A percentile compares a stretch with the other conserved stretches of the same genome.
These are phyloP conservation scores for Zygosaccharomyces sapae DNA, from an alignment of 1,139 yeast species.

Conservation along the genomic window DNA sequence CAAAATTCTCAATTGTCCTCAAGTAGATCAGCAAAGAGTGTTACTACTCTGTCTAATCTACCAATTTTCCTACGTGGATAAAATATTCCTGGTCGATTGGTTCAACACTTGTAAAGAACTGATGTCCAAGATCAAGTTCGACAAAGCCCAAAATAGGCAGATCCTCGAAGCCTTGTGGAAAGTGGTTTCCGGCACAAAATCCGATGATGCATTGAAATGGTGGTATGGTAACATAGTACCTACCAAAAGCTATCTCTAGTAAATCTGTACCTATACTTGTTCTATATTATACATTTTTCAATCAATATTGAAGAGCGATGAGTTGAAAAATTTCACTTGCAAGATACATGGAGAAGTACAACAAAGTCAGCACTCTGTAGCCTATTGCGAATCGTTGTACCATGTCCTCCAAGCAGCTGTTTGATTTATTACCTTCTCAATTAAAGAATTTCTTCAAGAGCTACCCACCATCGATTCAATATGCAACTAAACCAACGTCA, in stretches of 20 bases:
- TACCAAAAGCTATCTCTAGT: conserved; percentile 5
- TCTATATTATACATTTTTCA: background rate
- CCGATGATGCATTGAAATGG: conserved; percentile 22
- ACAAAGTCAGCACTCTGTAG: background rate
- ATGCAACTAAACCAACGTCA: conserved; percentile 60
- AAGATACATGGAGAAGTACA: background rate
- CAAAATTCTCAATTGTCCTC: conserved; percentile 16
- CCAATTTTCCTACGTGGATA: conserved; percentile 20
- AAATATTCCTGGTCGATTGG: conserved; percentile 21
- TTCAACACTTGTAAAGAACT: conserved; percentile 22
- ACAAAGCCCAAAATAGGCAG: conserved; percentile 9
- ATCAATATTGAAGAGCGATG: background rate
- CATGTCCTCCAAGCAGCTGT: conserved; percentile 26
- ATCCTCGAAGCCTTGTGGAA: conserved; percentile 22
- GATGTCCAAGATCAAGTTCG: conserved; percentile 6
- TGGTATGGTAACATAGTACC: conserved; percentile 16
- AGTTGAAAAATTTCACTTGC: conserved; percentile 2
- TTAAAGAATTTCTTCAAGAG: conserved; percentile 72
- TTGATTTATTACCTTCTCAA: conserved; percentile 62
- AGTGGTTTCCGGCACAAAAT: conserved; percentile 18
- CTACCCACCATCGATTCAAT: conserved; percentile 84
- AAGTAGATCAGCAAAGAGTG: conserved; percentile 11
- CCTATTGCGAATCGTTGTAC: background rate
- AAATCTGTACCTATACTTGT: background rate
- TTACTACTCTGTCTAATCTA: conserved; percentile 25